Conservation (phyloP, 2,329 filamentous ascomycete species). For the Fusarium metavorans region DNA sequence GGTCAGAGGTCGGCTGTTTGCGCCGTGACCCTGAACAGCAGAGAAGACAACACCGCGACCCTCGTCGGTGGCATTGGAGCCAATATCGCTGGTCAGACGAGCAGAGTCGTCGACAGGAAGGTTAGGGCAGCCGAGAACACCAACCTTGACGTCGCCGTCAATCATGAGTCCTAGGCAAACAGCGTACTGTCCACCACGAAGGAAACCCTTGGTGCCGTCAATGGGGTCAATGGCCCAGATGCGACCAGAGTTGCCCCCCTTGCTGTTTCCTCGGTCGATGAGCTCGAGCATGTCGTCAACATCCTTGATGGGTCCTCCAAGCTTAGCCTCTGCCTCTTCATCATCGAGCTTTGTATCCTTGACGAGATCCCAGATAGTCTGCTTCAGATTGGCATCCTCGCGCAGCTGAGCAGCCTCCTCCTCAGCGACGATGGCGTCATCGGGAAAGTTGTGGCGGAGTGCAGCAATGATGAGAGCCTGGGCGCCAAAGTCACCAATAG, state of each 20-base stretch:
- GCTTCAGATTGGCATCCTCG: slow-evolving; percentile 74
- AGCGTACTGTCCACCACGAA: slow-evolving; percentile 96
- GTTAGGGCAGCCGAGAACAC: slow-evolving; percentile 95
- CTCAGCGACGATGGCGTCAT: slow-evolving; percentile 92
- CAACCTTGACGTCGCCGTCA: slow-evolving; percentile 92
- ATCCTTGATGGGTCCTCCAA: slow-evolving; percentile 76
- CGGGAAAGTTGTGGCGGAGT: slow-evolving; percentile 88
- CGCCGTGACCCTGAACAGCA: slow-evolving; percentile 82
- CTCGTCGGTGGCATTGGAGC: slow-evolving; percentile 78
- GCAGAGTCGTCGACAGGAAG: slow-evolving; percentile 84
- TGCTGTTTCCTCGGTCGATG: slow-evolving; percentile 76
- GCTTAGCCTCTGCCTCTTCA: slow-evolving; percentile 68
- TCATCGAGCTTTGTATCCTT: slow-evolving; percentile 74
- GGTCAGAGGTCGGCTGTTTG: slow-evolving; percentile 80
- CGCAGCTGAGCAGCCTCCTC: slow-evolving; percentile 89
- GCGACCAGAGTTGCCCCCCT: slow-evolving; percentile 78
- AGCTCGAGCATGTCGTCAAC: slow-evolving; percentile 75
- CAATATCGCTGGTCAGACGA: slow-evolving; percentile 73
- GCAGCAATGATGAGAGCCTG: slow-evolving; percentile 96
- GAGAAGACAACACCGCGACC: slow-evolving; percentile 90
- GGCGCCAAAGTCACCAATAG: slow-evolving; percentile 97
- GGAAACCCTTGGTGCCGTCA: slow-evolving; percentile 97
- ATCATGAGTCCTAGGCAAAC: slow-evolving; percentile 93
- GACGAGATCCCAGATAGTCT: slow-evolving; percentile 85
- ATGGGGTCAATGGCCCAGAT: slow-evolving; percentile 99